phyloP scores from a whole-genome alignment of 768 basidiomycete genomes.

The Trametes meyenii region DNA sequence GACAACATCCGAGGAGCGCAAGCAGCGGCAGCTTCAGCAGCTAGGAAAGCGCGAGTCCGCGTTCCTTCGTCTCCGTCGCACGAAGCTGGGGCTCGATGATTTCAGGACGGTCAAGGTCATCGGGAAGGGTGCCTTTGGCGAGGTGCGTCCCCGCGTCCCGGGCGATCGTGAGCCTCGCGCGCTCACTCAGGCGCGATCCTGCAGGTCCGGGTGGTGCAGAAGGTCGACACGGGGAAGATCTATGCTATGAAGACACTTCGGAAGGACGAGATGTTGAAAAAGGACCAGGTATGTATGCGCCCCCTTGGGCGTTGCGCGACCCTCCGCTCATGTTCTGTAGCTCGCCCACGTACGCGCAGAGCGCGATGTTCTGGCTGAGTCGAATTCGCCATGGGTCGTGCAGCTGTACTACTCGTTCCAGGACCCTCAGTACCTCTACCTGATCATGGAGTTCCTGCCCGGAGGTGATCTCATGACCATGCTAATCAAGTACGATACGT shows the following conservation, averaged over 20 bases:
- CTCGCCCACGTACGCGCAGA: slow-evolving; percentile 98
- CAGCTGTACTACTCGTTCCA: slow-evolving; percentile 99
- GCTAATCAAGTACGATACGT: slow-evolving; percentile 99
- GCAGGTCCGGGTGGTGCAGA: slow-evolving; percentile 92
- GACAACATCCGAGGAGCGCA: slow-evolving; percentile 79
- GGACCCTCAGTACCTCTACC: slow-evolving; percentile 87
- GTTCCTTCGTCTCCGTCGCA: slow-evolving; percentile 84
- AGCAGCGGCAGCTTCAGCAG: slow-evolving; percentile 79
- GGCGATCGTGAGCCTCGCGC: neutral
- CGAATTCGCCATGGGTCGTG: slow-evolving; percentile 95
- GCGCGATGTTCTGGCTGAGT: slow-evolving; percentile 94
- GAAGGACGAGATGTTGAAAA: slow-evolving; percentile 99
- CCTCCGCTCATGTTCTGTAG: slow-evolving; percentile 44
- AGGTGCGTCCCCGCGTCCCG: slow-evolving; percentile 52
- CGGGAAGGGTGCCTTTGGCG: slow-evolving; percentile 98
- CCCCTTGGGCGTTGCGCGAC: neutral
- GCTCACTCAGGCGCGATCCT: neutral
- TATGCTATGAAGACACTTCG: slow-evolving; percentile 98
- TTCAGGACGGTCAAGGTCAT: slow-evolving; percentile 99
- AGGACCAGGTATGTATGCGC: slow-evolving; percentile 77
- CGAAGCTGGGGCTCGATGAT: slow-evolving; percentile 87
- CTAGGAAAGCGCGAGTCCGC: slow-evolving; percentile 88
- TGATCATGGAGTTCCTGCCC: slow-evolving; percentile 99
- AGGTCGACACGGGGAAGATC: slow-evolving; percentile 95
- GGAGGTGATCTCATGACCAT: slow-evolving; percentile 99